Percentiles rank a stretch among this genome's conserved stretches.
phyloP scores from a whole-genome alignment of 345 rosid genomes.

The Aquilaria malaccensis region DNA sequence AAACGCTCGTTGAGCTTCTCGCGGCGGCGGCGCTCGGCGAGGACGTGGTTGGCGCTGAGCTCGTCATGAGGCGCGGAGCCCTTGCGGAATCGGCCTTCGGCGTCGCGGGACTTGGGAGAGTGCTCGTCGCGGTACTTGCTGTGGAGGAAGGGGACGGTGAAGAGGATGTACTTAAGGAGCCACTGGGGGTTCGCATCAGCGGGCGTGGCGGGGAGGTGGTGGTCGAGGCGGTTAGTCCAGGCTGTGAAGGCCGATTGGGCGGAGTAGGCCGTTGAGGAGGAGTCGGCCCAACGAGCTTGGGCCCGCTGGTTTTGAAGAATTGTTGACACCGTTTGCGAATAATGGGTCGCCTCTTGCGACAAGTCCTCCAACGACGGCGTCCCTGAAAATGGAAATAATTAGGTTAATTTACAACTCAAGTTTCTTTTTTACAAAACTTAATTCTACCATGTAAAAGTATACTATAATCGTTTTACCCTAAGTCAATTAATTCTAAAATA shows the following conservation, averaged over 20 bases:
- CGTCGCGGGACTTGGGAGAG: conserved; percentile 50
- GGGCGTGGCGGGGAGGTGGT: conserved; percentile 23
- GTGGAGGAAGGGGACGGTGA: conserved; percentile 74
- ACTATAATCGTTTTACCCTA: too few species aligned
- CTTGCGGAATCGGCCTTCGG: conserved; percentile 20
- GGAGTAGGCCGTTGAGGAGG: conserved; percentile 36
- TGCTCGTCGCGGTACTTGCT: conserved; percentile 41
- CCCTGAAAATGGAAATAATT: conserved; percentile 17
- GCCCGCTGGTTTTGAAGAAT: conserved; percentile 56
- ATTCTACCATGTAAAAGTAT: too few species aligned
- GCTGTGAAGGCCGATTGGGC: conserved; percentile 59
- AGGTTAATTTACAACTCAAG: neutral
- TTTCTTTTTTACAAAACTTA: too few species aligned
- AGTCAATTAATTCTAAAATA: too few species aligned
- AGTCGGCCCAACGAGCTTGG: conserved; percentile 35
- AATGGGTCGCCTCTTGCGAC: conserved; percentile 61
- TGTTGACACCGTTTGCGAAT: conserved; percentile 86
- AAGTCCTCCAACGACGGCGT: conserved; percentile 35
- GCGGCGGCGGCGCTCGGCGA: conserved; percentile 90
- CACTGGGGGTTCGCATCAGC: conserved; percentile 56
- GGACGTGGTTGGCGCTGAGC: conserved; percentile 81
- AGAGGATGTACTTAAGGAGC: conserved; percentile 76
- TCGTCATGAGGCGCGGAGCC: conserved; percentile 44
- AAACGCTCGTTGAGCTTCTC: conserved; percentile 95
- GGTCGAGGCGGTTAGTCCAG: conserved; percentile 47